Evolutionary conservation across 2,329 filamentous ascomycete genomes (phyloP).

Genomic region (Aspergillus spinulosporus): DNA sequence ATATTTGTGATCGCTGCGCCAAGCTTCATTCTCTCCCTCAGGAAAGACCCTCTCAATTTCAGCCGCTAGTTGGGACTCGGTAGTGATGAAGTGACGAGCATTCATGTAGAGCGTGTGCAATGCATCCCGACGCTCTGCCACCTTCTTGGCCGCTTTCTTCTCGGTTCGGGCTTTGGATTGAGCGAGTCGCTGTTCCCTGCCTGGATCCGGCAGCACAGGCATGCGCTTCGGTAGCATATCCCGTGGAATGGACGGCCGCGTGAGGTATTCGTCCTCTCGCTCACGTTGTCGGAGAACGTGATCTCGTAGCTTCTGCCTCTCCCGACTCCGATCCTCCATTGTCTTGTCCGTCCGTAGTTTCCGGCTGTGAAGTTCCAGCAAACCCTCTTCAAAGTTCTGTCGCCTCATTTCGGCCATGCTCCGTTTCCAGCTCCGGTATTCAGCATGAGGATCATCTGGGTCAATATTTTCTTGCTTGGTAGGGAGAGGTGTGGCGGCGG

Average conservation of each 20-base stretch:
- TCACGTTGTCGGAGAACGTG: constrained; percentile 63
- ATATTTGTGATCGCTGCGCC: constrained; percentile 43
- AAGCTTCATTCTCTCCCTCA: constrained; percentile 52
- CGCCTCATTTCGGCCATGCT: constrained; percentile 72
- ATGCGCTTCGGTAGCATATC: constrained; percentile 53
- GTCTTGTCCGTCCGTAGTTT: constrained; percentile 51
- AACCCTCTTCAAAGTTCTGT: constrained; percentile 68
- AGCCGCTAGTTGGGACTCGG: constrained; percentile 71
- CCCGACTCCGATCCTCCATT: constrained; percentile 45
- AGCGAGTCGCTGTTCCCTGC: constrained; percentile 58
- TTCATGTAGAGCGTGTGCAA: constrained; percentile 89
- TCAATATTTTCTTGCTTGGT: constrained; percentile 34
- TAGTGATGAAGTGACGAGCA: constrained; percentile 81
- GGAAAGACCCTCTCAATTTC: constrained; percentile 77
- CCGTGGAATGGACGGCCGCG: constrained; percentile 64
- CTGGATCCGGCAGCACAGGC: constrained; percentile 61
- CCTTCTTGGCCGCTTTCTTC: constrained; percentile 52
- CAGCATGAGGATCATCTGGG: constrained; percentile 45
- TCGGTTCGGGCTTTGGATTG: constrained; percentile 41
- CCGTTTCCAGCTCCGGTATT: constrained; percentile 65
- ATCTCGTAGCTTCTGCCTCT: constrained; percentile 54
- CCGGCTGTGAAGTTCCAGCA: constrained; percentile 68
- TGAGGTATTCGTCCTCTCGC: constrained; percentile 74
- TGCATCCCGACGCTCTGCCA: constrained; percentile 64
- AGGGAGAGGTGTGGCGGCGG: constrained; percentile 59